phyloP scores from a whole-genome alignment of 1,284 basidiomycete species.

The Irpex sp. region DNA sequence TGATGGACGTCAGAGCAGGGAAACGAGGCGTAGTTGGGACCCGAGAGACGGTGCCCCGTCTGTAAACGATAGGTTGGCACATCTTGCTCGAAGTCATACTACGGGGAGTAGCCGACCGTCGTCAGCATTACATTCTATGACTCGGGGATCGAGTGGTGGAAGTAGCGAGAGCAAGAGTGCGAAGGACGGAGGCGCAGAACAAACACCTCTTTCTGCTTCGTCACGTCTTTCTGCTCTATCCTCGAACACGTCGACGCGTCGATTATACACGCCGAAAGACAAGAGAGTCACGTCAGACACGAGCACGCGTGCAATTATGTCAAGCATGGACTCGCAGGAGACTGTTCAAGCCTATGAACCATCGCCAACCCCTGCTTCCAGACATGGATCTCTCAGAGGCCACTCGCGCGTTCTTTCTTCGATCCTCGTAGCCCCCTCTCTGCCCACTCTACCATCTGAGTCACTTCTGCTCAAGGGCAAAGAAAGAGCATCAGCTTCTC shows the following conservation, averaged over 20 bases:
- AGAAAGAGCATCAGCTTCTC: neutral
- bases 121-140: slow-evolving; percentile 19
- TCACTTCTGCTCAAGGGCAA: slow-evolving; percentile 24
- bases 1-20: slow-evolving; percentile 48
- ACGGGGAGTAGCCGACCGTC: slow-evolving; percentile 19
- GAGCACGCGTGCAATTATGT: slow-evolving; percentile 11
- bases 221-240: slow-evolving; percentile 17
- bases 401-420: slow-evolving; percentile 36
- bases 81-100: slow-evolving; percentile 17
- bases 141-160: slow-evolving; percentile 15
- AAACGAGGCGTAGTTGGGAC: slow-evolving; percentile 56
- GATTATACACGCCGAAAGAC: slow-evolving; percentile 49
- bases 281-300: slow-evolving; percentile 31
- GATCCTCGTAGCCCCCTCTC: slow-evolving; percentile 49
- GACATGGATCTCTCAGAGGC: slow-evolving; percentile 32
- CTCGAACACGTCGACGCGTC: slow-evolving; percentile 31
- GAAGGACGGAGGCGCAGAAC: slow-evolving; percentile 17
- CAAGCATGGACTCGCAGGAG: slow-evolving; percentile 36
- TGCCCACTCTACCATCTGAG: slow-evolving; percentile 57
- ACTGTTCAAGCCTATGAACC: slow-evolving; percentile 49
- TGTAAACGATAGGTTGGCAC: slow-evolving; percentile 19
- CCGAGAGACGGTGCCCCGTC: slow-evolving; percentile 21
- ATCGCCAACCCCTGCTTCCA: slow-evolving; percentile 56
- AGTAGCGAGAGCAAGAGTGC: slow-evolving; percentile 24
- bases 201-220: slow-evolving; percentile 3